Base-by-base conservation (phyloP, 106 monocot species). In the Phalaenopsis aphrodite region DNA sequence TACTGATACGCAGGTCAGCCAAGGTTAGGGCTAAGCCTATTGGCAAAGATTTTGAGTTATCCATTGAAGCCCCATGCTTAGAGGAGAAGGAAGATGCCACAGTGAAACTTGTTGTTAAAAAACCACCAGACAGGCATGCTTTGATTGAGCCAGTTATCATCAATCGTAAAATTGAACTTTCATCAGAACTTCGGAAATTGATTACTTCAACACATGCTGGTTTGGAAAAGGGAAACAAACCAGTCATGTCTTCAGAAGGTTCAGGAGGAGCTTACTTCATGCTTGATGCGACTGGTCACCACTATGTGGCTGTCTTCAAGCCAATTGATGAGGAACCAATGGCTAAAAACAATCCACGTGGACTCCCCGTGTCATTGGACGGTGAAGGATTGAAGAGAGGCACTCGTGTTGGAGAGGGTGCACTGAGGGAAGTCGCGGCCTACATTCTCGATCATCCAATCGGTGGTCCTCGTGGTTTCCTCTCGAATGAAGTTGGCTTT, bases 261-360 rank as follows among this genome's bases (percentile, higher is more conserved):
- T 88, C 92, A 12, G 95, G 95, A 2, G 95, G 95, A 39, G 95
- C 82, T 7, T 95, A 95, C 81, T 92, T 95, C 67, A 95, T 95
- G 95, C 84, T 72, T 48, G 95, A 92, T 64, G 78, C 19, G 30
- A 64, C 86, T 8, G 92, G 90, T 36, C 36, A 38, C 10, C 79
- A 79, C 23, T 86, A 90, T 72, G 76, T 90, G 18, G 84, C 85
- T 48, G 88, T 95, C 12, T 95, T 95, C 77, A 95, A 95, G 79
- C 95, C 95, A 0, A 82, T 77, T 24, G 92, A 95, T 56, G 94
- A 95, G 75, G 94, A 95, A 77, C 94, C 94, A 16, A 88, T 90
- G 92, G 92, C 94, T 4, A 81, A 84, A 79, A 92, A 95, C 85
- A 95, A 95, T 79, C 94, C 94, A 43, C 90, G 87, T 56, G 94